phyloP scores from a whole-genome alignment of 164 flowering plant genomes.

The Magnolia officinalis region DNA sequence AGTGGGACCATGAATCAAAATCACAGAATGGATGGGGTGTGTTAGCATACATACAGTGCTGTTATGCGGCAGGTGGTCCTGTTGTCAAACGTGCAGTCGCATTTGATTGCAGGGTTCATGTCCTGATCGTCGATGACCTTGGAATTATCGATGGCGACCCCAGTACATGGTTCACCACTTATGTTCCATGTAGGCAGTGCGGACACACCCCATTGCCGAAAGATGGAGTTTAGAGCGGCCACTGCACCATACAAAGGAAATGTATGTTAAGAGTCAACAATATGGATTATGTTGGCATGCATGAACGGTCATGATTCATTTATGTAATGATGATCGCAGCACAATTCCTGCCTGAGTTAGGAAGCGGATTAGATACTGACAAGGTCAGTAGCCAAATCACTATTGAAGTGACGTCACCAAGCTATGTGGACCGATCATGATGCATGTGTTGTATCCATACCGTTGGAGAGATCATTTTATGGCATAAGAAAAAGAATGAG shows the following conservation, averaged over 20 bases:
- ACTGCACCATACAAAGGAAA: not conserved
- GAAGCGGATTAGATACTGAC: too few relatives aligned
- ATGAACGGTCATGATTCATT: too few relatives aligned
- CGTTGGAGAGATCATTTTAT: too few relatives aligned
- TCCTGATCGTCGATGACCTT: constrained; percentile 3
- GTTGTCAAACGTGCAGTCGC: constrained; percentile 4
- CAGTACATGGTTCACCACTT: constrained; percentile 18
- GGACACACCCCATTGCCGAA: not conserved
- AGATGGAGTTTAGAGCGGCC: constrained; percentile 4
- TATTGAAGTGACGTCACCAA: too few relatives aligned
- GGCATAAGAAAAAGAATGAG: too few relatives aligned
- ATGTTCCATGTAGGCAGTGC: constrained; percentile 13
- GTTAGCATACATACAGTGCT: constrained; percentile 5
- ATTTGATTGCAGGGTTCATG: constrained; percentile 15
- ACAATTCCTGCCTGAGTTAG: too few relatives aligned
- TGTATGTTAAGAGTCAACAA: too few relatives aligned
- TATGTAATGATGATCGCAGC: too few relatives aligned
- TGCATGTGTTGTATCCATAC: too few relatives aligned
- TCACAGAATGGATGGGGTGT: not conserved
- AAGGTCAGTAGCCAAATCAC: too few relatives aligned
- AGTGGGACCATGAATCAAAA: not conserved
- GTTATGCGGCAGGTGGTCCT: constrained; percentile 20
- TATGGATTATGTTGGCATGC: too few relatives aligned
- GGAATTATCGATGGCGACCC: constrained; percentile 11
- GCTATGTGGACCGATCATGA: too few relatives aligned